Conservation (phyloP, 228 moss, liverwort and hornwort genomes). For the Sphagnum magellanicum region DNA sequence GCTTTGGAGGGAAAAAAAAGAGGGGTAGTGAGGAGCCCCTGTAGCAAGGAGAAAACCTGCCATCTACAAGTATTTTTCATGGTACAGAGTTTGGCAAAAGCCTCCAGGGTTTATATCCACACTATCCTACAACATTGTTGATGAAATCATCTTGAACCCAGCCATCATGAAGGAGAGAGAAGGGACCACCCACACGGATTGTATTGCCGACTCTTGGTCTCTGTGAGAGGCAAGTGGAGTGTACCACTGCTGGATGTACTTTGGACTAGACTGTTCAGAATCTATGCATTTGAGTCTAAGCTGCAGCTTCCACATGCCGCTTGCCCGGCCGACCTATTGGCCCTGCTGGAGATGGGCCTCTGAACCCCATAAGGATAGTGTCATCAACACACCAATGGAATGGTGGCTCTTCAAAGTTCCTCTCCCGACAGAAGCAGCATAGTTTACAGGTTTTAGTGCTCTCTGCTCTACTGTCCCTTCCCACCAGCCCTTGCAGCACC, state of each 20-base stretch:
- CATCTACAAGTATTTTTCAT: constrained; percentile 27
- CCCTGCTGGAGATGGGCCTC: constrained; percentile 94
- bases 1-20: constrained; percentile 11
- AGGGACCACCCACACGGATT: constrained; percentile 37
- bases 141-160: constrained; percentile 24
- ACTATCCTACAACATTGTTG: constrained; percentile 32
- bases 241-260: no score
- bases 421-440: constrained; percentile 79
- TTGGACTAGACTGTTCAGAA: constrained; percentile 7
- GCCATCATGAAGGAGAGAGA: constrained; percentile 13
- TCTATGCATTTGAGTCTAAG: constrained; percentile 43
- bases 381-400: constrained; percentile 99
- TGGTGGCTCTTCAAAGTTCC: constrained; percentile 67
- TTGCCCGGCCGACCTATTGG: constrained; percentile 93
- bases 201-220: constrained; percentile 34
- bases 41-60: constrained; percentile 9
- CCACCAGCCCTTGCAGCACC: constrained; percentile 71
- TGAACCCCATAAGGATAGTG: constrained; percentile 87
- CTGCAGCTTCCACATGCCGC: constrained; percentile 90
- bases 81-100: constrained; percentile 42
- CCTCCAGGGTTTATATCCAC: constrained; percentile 32
- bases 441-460: constrained; percentile 74
- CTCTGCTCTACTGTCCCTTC: constrained; percentile 65
- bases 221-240: constrained; percentile 32
- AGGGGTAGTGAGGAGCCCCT: constrained; percentile 23